These are phyloP conservation scores for Ustilago nuda DNA, from an alignment of 1,284 basidiomycete genomes.

Conservation along the genomic window DNA sequence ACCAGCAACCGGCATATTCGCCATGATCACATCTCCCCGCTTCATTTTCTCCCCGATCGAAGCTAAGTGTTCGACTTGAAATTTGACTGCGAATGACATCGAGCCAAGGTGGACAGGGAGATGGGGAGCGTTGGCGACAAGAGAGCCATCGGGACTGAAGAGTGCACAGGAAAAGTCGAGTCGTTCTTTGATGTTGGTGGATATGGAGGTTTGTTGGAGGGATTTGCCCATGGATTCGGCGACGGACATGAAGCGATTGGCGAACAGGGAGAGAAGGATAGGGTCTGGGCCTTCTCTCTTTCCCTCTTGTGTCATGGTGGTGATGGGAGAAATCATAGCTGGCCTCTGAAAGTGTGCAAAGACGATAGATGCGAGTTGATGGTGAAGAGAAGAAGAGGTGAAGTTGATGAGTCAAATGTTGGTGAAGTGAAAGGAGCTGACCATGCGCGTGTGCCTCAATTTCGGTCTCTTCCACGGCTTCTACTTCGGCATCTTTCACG, in stretches of 20 bases:
- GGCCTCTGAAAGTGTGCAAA: background rate
- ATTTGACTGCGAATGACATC: constrained; percentile 80
- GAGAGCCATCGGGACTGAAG: constrained; percentile 87
- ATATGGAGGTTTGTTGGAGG: constrained; percentile 86
- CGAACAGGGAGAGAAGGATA: constrained; percentile 87
- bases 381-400: background rate
- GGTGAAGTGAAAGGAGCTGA: background rate
- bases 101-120: constrained; percentile 77
- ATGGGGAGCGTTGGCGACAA: constrained; percentile 88
- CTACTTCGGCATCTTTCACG: background rate
- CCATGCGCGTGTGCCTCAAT: background rate
- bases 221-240: constrained; percentile 92
- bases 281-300: constrained; percentile 76
- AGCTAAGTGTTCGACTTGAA: constrained; percentile 81
- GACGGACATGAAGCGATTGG: constrained; percentile 90
- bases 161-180: constrained; percentile 88
- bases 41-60: constrained; percentile 71
- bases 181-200: constrained; percentile 89
- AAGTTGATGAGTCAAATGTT: constrained; percentile 1
- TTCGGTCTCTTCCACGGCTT: background rate
- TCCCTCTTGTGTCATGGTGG: constrained; percentile 13
- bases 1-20: constrained; percentile 87
- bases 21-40: constrained; percentile 89
- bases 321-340: background rate
- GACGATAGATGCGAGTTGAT: background rate